These are phyloP conservation scores for Ajuga chamaepitys DNA, from an alignment of 257 asterid genomes.

Conservation along the genomic window DNA sequence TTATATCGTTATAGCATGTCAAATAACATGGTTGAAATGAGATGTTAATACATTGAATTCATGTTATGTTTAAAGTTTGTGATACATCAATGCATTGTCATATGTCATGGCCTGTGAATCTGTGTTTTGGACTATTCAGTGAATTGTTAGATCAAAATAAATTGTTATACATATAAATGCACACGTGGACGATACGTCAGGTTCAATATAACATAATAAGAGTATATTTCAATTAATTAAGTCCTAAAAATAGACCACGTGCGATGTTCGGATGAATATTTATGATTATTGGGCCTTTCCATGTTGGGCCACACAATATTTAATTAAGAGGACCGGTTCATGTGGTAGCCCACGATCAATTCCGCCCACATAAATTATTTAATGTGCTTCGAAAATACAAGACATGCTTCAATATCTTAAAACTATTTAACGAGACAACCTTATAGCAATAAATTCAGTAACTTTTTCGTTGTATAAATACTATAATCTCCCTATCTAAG, in stretches of 20 bases:
- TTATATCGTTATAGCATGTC: too few species aligned
- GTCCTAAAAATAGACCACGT: constrained; percentile 22
- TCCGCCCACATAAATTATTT: too few species aligned
- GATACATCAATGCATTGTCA: constrained; percentile 4
- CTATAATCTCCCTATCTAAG: too few species aligned
- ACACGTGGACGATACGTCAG: not conserved
- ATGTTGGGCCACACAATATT: constrained; percentile 4
- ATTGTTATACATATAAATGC: not conserved
- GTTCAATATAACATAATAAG: not conserved
- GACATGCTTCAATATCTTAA: too few species aligned
- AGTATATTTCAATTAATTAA: constrained; percentile 15
- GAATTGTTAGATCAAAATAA: constrained; percentile 14
- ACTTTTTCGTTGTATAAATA: too few species aligned
- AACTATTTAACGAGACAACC: too few species aligned
- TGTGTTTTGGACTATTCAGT: not conserved
- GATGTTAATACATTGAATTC: too few species aligned
- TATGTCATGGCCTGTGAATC: not conserved
- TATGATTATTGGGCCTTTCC: constrained; percentile 12
- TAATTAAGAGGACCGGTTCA: too few species aligned
- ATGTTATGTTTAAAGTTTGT: not conserved
- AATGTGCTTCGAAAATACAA: too few species aligned
- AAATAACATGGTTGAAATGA: too few species aligned
- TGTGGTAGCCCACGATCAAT: too few species aligned
- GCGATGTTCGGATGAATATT: not conserved
- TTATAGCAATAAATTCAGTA: too few species aligned